Evolutionary conservation across 768 basidiomycete genomes (phyloP).

Genomic region (Lentinus tigrinus): DNA sequence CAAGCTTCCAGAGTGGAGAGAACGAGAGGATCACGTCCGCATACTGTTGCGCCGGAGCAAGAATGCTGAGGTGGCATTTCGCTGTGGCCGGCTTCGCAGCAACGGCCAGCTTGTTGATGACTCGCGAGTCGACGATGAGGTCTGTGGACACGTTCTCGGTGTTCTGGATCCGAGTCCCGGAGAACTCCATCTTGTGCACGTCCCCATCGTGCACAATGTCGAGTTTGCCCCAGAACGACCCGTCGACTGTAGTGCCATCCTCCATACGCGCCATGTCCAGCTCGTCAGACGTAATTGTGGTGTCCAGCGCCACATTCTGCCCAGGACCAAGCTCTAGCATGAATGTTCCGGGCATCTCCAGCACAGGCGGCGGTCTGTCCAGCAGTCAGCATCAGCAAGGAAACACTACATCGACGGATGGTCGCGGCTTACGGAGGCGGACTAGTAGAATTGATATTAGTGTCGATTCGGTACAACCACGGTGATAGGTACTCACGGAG

Average conservation of each 20-base stretch:
- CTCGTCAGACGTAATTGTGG: constrained; percentile 73
- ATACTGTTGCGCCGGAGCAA: constrained; percentile 73
- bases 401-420: no score
- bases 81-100: constrained; percentile 75
- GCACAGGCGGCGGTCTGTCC: constrained; percentile 61
- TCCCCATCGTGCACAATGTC: constrained; percentile 78
- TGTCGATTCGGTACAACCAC: background rate
- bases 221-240: constrained; percentile 86
- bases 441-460: constrained; percentile 26
- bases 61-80: constrained; percentile 72
- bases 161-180: constrained; percentile 68
- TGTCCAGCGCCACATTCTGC: constrained; percentile 78
- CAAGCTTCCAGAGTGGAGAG: constrained; percentile 72
- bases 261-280: constrained; percentile 92
- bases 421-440: constrained; percentile 56
- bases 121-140: constrained; percentile 72
- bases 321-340: constrained; percentile 79
- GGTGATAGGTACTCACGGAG: constrained; percentile 59
- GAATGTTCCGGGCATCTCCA: constrained; percentile 86
- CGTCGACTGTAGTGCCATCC: constrained; percentile 83
- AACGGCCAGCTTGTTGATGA: constrained; percentile 73
- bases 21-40: constrained; percentile 76
- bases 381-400: constrained; percentile 3
- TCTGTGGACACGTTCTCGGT: constrained; percentile 64
- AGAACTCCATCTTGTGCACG: constrained; percentile 79